Evolutionary conservation across 2,329 filamentous ascomycete species (phyloP).

Genomic region (Akanthomyces muscarius): DNA sequence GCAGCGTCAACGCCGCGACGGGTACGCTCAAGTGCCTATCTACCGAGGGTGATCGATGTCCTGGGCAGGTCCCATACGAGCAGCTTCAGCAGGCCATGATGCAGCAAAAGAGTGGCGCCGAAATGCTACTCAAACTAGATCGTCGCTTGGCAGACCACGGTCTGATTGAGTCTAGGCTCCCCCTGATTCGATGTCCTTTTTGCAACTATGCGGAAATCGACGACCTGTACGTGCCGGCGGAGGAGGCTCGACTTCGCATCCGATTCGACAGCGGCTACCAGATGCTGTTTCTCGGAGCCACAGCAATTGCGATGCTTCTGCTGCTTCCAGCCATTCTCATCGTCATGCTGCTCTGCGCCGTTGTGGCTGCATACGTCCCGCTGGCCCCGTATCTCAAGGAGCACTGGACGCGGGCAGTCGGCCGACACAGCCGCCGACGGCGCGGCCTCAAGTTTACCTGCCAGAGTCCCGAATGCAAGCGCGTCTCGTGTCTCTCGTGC

Average conservation of each 20-base stretch:
- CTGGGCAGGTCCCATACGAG: slow-evolving; percentile 65
- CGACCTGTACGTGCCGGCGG: slow-evolving; percentile 61
- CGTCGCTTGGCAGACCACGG: slow-evolving; percentile 73
- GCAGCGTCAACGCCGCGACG: slow-evolving; percentile 67
- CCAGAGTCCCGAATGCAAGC: slow-evolving; percentile 62
- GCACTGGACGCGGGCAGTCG: slow-evolving; percentile 57
- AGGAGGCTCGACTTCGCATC: slow-evolving; percentile 53
- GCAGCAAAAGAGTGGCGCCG: slow-evolving; percentile 63
- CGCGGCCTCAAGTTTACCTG: slow-evolving; percentile 77
- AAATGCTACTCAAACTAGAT: slow-evolving; percentile 72
- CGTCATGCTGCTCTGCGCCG: slow-evolving; percentile 41
- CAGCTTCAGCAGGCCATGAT: slow-evolving; percentile 70
- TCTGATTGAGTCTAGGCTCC: slow-evolving; percentile 67
- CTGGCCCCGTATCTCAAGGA: slow-evolving; percentile 38
- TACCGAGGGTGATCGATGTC: slow-evolving; percentile 64
- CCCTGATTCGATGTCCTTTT: slow-evolving; percentile 81
- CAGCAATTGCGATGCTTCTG: slow-evolving; percentile 53
- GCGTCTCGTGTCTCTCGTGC: slow-evolving; percentile 76
- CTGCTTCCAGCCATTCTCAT: slow-evolving; percentile 50
- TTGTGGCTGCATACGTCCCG: slow-evolving; percentile 40
- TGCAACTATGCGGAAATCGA: slow-evolving; percentile 90
- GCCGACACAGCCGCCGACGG: slow-evolving; percentile 63
- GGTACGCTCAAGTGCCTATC: slow-evolving; percentile 83
- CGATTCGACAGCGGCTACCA: slow-evolving; percentile 48
- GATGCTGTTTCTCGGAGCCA: slow-evolving; percentile 47